A percentile compares a stretch with the other conserved stretches of the same genome.
Conservation (phyloP, 768 basidiomycete species). For the Suillus cothurnatus region DNA sequence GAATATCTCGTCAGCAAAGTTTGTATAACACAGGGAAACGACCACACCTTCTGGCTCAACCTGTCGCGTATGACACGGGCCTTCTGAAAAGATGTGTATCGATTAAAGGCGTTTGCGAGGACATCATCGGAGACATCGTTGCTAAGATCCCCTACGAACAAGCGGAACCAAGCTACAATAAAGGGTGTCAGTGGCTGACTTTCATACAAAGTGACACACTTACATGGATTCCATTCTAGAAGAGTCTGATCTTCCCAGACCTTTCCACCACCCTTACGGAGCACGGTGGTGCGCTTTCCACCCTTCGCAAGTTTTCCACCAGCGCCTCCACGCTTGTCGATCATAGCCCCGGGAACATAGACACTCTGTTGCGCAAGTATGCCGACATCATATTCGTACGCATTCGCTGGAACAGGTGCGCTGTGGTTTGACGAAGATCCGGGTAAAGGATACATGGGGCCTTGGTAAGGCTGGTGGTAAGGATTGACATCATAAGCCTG, state of each 20-base stretch:
- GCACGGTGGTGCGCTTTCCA: slow-evolving; percentile 89
- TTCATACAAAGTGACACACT: slow-evolving; percentile 31
- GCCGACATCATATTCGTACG: slow-evolving; percentile 91
- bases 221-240: slow-evolving; percentile 96
- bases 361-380: slow-evolving; percentile 90
- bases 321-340: slow-evolving; percentile 83
- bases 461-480: slow-evolving; percentile 80
- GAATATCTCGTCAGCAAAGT: slow-evolving; percentile 10
- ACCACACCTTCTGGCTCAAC: slow-evolving; percentile 83
- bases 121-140: slow-evolving; percentile 98
- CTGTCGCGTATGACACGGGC: slow-evolving; percentile 94
- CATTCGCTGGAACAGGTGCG: slow-evolving; percentile 85
- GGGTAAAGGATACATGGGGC: slow-evolving; percentile 68
- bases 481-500: slow-evolving; percentile 68
- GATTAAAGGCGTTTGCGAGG: slow-evolving; percentile 88
- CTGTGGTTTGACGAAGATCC: slow-evolving; percentile 67
- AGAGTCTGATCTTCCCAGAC: slow-evolving; percentile 99
- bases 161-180: slow-evolving; percentile 85
- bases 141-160: slow-evolving; percentile 97
- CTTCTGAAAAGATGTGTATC: slow-evolving; percentile 92
- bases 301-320: slow-evolving; percentile 88
- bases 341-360: slow-evolving; percentile 90
- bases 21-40: not conserved
- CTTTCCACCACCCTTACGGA: slow-evolving; percentile 94
- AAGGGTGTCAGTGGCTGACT: slow-evolving; percentile 12